A percentile compares a stretch with the other conserved stretches of the same genome.
These are phyloP conservation scores for Apiospora kogelbergensis DNA, from an alignment of 2,329 filamentous ascomycete species.

Conservation along the genomic window DNA sequence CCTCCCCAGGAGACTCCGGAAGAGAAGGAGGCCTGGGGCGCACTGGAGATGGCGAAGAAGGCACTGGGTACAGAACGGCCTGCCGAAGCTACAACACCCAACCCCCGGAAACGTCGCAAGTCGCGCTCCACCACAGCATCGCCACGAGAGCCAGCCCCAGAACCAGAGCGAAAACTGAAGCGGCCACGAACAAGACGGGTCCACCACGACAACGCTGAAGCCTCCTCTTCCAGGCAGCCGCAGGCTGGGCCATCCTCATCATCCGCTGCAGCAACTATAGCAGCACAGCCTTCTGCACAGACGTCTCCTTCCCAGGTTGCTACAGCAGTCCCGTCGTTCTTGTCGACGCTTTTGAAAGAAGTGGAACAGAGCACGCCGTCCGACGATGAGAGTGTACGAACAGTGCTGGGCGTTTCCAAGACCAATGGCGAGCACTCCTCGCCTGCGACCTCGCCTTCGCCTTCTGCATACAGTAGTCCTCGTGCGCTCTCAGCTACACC, in stretches of 20 bases:
- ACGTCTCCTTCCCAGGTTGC: not conserved
- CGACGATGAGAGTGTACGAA: conserved; percentile 54
- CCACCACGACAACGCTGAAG: conserved; percentile 40
- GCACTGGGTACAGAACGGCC: conserved; percentile 49
- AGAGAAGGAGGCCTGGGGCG: conserved; percentile 84
- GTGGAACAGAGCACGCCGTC: conserved; percentile 67
- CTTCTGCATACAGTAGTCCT: conserved; percentile 66
- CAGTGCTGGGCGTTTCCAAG: conserved; percentile 36
- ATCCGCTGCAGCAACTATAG: conserved; percentile 11
- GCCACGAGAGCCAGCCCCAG: conserved; percentile 64
- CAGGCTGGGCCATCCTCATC: conserved; percentile 10
- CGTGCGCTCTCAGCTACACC: conserved; percentile 68
- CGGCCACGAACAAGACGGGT: conserved; percentile 77
- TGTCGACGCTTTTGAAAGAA: conserved; percentile 84
- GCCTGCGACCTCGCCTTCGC: conserved; percentile 64
- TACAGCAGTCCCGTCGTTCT: conserved; percentile 66
- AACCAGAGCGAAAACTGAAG: conserved; percentile 83
- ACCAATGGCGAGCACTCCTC: conserved; percentile 50
- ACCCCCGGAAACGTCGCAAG: conserved; percentile 69
- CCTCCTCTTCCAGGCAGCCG: conserved; percentile 43
- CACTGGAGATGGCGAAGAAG: conserved; percentile 81
- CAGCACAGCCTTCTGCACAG: not conserved
- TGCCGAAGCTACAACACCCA: conserved; percentile 40
- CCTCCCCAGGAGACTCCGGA: conserved; percentile 69
- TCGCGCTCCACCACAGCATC: conserved; percentile 68